Base-by-base conservation (phyloP, 2,329 filamentous ascomycete genomes). In the Meredithiella fracta region DNA sequence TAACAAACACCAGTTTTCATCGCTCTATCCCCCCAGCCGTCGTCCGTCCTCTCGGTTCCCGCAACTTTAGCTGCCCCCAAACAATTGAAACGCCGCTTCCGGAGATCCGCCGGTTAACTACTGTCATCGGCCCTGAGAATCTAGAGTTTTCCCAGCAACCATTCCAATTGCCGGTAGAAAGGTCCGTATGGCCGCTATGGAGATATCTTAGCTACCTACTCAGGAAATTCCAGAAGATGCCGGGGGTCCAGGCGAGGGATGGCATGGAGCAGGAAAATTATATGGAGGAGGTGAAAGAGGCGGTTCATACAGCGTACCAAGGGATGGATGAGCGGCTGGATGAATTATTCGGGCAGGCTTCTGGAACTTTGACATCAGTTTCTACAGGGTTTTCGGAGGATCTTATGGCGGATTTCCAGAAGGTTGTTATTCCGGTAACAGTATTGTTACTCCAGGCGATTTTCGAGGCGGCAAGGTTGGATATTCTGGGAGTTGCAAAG, bases 161-260 rank as follows among this genome's bases (percentile, higher is more conserved):
- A 6, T 57, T 49, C 15, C 55, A 57, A 17, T 51, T 57, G 25
- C 55, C 55, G 4, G 23, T 26, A 14, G 51, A 57, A 15, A 38
- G 55, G 17, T 25, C 31, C 8, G 34, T 38, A 5, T 57, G 55
- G 51, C 57, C 55, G 11, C 34, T 59, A 22, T 60, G 55, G 55
- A 40, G 58, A 6, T 56, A 56, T 37, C 57, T 59, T 5, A 51
- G 37, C 22, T 59, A 59, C n/a, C 47, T 60, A 4, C 49, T 34
- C 14, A 52, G 57, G 11, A 56, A 59, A 8, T 37, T 59, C 37
- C 34, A 47, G 2, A 54, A 49, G 25, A 37, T 51, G 34, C 52
- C 47, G 1, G 14, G 11, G 9, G 26, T 37, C 3, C 40, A 38
- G 3, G 20, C 14, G 2, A 9, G 23, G 3, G 3, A 14, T 17